A percentile compares a stretch with the other conserved stretches of the same genome.
Conservation (phyloP, 768 basidiomycete genomes). For the Tulasnella calospora region DNA sequence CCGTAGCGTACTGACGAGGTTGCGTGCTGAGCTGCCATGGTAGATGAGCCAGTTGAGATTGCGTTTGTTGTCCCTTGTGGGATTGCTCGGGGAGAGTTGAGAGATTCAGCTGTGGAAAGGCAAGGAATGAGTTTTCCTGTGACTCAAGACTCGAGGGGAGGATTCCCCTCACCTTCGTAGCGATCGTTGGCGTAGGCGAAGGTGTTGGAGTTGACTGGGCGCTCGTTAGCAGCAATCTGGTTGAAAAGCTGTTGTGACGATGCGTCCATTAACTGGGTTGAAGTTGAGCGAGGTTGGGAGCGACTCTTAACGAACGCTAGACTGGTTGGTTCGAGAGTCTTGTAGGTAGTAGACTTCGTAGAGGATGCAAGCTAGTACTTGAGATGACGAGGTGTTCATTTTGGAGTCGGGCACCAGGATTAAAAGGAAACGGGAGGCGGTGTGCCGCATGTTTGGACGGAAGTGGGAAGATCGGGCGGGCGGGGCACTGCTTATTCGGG, state of each 20-base stretch:
- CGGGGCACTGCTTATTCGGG: neutral
- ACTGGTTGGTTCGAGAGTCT: neutral
- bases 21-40: neutral
- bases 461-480: neutral
- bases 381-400: neutral
- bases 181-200: neutral
- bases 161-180: neutral
- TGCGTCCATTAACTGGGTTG: neutral
- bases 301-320: neutral
- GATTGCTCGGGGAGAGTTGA: neutral
- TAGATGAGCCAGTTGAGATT: neutral
- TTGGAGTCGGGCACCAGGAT: neutral
- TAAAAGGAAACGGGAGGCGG: neutral
- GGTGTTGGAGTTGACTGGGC: neutral
- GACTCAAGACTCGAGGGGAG: neutral
- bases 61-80: neutral
- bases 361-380: neutral
- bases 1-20: neutral
- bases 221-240: neutral
- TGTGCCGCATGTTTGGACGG: no score
- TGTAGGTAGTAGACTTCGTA: neutral
- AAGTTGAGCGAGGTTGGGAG: neutral
- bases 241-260: constrained; percentile 1
- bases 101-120: neutral
- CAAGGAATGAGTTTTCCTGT: neutral